These are phyloP conservation scores for Xanthoconium separans DNA, from an alignment of 1,284 basidiomycete species.

Conservation along the genomic window DNA sequence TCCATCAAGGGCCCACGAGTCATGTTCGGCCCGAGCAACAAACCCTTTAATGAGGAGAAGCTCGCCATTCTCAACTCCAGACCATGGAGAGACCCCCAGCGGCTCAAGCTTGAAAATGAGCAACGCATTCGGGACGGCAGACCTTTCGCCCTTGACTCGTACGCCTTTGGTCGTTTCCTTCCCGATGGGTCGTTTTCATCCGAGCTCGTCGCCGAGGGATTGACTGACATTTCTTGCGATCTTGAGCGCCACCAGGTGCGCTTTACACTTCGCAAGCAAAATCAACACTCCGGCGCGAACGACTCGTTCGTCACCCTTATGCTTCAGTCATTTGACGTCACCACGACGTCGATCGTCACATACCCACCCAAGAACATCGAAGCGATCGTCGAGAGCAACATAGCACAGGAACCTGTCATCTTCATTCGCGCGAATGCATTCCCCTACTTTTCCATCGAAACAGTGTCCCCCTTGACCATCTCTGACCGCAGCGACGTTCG, in stretches of 20 bases:
- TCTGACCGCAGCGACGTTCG: neutral
- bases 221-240: slow-evolving; percentile 34
- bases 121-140: slow-evolving; percentile 19
- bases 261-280: slow-evolving; percentile 28
- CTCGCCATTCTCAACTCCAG: slow-evolving; percentile 25
- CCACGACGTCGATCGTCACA: slow-evolving; percentile 5
- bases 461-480: fast-evolving
- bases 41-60: slow-evolving; percentile 16
- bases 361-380: slow-evolving; percentile 17
- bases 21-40: slow-evolving; percentile 23
- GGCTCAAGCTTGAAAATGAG: slow-evolving; percentile 29
- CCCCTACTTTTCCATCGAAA: slow-evolving; percentile 22
- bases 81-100: slow-evolving; percentile 34
- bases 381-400: slow-evolving; percentile 14
- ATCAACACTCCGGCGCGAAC: slow-evolving; percentile 5
- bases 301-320: neutral
- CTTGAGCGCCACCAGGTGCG: slow-evolving; percentile 29
- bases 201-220: slow-evolving; percentile 31
- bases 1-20: slow-evolving; percentile 25
- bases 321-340: neutral
- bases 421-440: slow-evolving; percentile 27
- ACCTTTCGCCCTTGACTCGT: slow-evolving; percentile 26
- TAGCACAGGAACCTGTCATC: slow-evolving; percentile 14
- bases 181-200: slow-evolving; percentile 37
- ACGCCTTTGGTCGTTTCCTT: slow-evolving; percentile 38